phyloP scores from a whole-genome alignment of 2,329 filamentous ascomycete species.

The Trichoderma polysporum region DNA sequence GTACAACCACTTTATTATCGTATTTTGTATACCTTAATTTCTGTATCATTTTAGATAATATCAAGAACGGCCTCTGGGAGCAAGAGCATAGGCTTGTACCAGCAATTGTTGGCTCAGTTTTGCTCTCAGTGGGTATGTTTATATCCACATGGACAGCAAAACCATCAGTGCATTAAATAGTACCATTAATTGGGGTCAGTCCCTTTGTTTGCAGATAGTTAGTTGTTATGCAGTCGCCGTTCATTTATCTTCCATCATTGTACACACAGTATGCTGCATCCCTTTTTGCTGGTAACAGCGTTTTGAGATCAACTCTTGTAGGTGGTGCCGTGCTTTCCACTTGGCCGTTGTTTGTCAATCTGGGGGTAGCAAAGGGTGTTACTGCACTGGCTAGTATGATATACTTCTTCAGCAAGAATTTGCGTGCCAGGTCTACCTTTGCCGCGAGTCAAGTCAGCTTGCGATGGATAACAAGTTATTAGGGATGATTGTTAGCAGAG shows the following conservation, averaged over 20 bases:
- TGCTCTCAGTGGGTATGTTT: conserved; percentile 67
- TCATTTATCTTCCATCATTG: conserved; percentile 25
- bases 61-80: conserved; percentile 16
- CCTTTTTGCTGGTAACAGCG: conserved; percentile 25
- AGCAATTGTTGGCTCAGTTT: conserved; percentile 48
- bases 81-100: conserved; percentile 25
- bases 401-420: background rate
- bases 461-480: background rate
- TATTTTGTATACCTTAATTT: conserved; percentile 22
- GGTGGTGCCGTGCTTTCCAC: conserved; percentile 19
- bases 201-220: conserved; percentile 60
- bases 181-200: background rate
- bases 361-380: conserved; percentile 23
- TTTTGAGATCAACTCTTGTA: conserved; percentile 21
- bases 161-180: background rate
- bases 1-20: conserved; percentile 52
- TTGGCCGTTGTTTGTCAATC: conserved; percentile 22
- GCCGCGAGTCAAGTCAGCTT: background rate
- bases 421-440: conserved; percentile 13
- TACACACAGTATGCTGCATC: conserved; percentile 24
- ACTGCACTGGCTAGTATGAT: conserved; percentile 17
- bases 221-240: conserved; percentile 23
- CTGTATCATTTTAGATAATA: background rate
- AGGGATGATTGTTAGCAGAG: background rate
- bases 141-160: background rate